Base-by-base conservation (phyloP, 1,139 yeast genomes). In the Zygoascus meyerae region DNA sequence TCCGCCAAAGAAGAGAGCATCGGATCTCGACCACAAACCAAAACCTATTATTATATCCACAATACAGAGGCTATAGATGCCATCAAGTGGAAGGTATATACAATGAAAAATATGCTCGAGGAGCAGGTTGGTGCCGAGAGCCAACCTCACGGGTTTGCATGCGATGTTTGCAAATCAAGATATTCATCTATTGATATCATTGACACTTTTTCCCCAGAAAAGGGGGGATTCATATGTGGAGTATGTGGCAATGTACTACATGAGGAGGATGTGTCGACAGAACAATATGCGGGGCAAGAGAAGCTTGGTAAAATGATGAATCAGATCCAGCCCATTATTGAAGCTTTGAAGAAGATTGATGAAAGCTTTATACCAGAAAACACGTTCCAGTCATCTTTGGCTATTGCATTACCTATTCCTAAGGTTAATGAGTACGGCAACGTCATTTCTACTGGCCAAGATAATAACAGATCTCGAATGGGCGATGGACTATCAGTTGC, bases 51-150 rank as follows among this genome's bases (percentile, higher is more conserved):
- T 66, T 92, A 78, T 63, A 82, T 92, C 48, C 96, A 87, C 60
- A 81, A 79, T 62, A 87, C 97, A 1, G 95, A 89, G 62, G 95
- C 97, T 1, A 86, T 94, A 41, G 98, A 92, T 67, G 81, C 97
- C 12, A 81, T 92, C 62, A 92, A 94, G 66, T 94, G 97, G 97
- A 89, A 90, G 62, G 86, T 92, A 52, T 97, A 92, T 63, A 78
- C 86, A 39, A 75, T 94, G 36, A 97, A 87, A 11, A 83, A 81
- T 56, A 67, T 74, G 49, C 73, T 90, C 49, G 86, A 86, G 62
- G 86, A 84, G 54, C 95, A 89, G 61, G 77, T 92, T 71, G 82
- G 79, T 37, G 69, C 61, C 36, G 86, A 83, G 59, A 83, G 92
- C 17, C 92, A 87, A 55, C 95, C 97, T 1, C 95, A 90, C 59